A percentile compares a stretch with the other conserved stretches of the same genome.
Conservation (phyloP, 306 rosid genomes). For the Citrullus mucosospermus region DNA sequence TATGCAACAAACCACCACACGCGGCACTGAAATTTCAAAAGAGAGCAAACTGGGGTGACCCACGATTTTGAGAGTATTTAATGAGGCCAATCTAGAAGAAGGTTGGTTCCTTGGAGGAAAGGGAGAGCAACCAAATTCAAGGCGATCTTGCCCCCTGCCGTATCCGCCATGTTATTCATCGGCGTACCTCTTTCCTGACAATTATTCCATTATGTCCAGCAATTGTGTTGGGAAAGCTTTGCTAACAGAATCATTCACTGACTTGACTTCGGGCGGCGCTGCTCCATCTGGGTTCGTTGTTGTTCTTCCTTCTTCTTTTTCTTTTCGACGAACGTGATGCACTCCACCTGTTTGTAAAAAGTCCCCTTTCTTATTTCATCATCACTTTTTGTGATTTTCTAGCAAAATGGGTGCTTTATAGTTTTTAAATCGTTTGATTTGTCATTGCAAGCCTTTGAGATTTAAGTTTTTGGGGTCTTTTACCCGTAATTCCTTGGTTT, state of each 20-base stretch:
- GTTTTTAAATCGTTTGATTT: not conserved
- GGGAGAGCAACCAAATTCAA: not conserved
- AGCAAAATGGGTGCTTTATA: not conserved
- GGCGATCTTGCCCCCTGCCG: not conserved
- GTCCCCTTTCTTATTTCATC: not conserved
- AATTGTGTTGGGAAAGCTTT: not conserved
- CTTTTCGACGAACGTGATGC: not conserved
- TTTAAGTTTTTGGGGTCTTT: not conserved
- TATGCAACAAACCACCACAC: not conserved
- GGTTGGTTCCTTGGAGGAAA: not conserved
- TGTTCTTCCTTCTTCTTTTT: not conserved
- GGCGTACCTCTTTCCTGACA: not conserved
- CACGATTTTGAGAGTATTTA: not conserved
- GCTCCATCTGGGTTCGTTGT: not conserved
- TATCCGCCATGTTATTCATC: not conserved
- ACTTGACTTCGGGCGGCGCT: not conserved
- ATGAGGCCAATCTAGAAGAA: not conserved
- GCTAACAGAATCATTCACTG: not conserved
- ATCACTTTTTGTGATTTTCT: not conserved
- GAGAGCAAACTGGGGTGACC: not conserved
- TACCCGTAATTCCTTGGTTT: not conserved
- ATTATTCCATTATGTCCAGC: not conserved
- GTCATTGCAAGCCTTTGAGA: not conserved
- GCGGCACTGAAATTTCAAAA: not conserved
- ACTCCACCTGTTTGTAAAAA: not conserved